Base-by-base conservation (phyloP, 2,329 filamentous ascomycete genomes). In the Alternaria atra region DNA sequence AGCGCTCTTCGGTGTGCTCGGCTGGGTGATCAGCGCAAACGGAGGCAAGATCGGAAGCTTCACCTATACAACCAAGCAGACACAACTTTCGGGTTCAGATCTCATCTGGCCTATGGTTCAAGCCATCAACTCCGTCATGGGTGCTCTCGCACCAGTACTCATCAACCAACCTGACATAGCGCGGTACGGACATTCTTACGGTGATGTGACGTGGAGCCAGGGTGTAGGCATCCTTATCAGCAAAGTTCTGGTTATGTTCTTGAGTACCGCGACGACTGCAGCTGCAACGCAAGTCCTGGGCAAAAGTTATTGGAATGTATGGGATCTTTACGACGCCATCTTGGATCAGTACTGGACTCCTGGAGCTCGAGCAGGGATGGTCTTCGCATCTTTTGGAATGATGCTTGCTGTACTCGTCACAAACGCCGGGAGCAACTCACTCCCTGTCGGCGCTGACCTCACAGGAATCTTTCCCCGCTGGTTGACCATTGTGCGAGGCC, bases 351-450 rank as follows among this genome's bases (percentile, higher is more conserved):
- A 69, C 53, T 67, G 66, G 66, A 54, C 58, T 3, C 64, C 65
- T 20, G 70, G 52, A 23, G 68, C 71, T 8, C 65, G 71, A n/a
- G 55, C 65, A n/a, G 71, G 63, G n/a, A 65, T 71, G 40, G 69
- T 75, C 42, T 75, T 73, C 25, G 66, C 58, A 17, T 73, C 64
- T 7, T 61, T 71, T 30, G 65, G 63, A 25, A 74, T 72, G 68
- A 63, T 71, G 50, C 63, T 76, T 3, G 67, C 63, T 3, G 66
- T 71, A 15, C 63, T 76, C 27, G 60, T 70, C 35, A 67, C 65
- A 29, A 76, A 76, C 37, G 64, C 74, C 12, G 66, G 65, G 15
- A 70, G 73, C 17, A 76, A 74, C 61, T 67, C 63, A 13, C 64
- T 75, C 6, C 67, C 68, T 3, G 65, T 67, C 10, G 71, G 70